Evolutionary conservation across 2,329 filamentous ascomycete genomes (phyloP), one percentile per base, ranked within the genome.

Genomic region (Aspergillus oerlinghausenensis): DNA sequence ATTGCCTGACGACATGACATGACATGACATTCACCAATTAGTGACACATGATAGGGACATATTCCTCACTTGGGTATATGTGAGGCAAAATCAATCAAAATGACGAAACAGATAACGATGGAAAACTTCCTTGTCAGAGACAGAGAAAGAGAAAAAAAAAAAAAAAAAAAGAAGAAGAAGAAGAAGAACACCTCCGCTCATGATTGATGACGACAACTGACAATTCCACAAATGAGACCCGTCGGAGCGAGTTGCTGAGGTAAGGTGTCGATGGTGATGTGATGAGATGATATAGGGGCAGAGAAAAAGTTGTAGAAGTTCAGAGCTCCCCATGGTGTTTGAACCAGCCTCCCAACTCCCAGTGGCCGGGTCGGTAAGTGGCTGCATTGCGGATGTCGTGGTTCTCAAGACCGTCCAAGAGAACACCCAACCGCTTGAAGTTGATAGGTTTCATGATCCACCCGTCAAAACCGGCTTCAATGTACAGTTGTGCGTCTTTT

Each of bases 371-470:
- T 48, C 80, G 74, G 66, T 96, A 95, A 0, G 92, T 72, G 58
- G 85, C 87, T n/a, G 79, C 73, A 19, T 82, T 73, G 23, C 90
- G 81, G 0, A 82, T 75, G 0, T 81, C 73, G 0, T 81, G 75
- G 50, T 90, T 81, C 2, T 85, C 79, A 43, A 94, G 88, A 0
- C 90, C 91, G 1, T 78, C 74, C 54, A 96, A 79, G 4, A 96
- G 78, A 23, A 82, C 80, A 57, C 84, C 84, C 0, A 96, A 78
- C 17, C 91, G 82, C 63, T 84, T 83, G 68, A 96, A 95, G 58
- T 92, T 87, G 45, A 96, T 89, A 0, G 92, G 92, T 67, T 96
- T 96, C 56, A 95, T 77, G 26, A 96, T 92, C 91, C 91, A 96
- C 25, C 88, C 92, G 63, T 96, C 91, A 63, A 96, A 96, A 0